Evolutionary conservation across 768 basidiomycete species (phyloP).

Genomic region (Auriscalpium microsporum): DNA sequence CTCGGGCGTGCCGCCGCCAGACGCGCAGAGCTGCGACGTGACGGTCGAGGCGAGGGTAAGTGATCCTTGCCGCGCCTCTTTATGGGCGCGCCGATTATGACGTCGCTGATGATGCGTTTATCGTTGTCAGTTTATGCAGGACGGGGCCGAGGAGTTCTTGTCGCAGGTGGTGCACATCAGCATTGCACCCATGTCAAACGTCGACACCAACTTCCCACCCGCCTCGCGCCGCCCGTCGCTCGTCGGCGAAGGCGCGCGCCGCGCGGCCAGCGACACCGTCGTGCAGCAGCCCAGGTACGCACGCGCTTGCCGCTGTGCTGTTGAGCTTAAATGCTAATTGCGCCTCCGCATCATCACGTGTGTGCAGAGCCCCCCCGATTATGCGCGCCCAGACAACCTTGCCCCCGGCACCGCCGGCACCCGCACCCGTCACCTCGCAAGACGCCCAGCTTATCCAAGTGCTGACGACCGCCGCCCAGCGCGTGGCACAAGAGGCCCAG

Average conservation of each 20-base stretch:
- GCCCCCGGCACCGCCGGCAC: conserved; percentile 20
- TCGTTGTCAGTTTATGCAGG: conserved; percentile 50
- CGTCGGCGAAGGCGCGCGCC: conserved; percentile 34
- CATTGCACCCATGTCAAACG: conserved; percentile 57
- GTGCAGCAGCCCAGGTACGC: conserved; percentile 28
- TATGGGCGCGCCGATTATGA: not conserved
- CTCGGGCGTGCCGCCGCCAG: conserved; percentile 69
- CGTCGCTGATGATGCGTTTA: conserved; percentile 11
- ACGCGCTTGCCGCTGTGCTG: conserved; percentile 8
- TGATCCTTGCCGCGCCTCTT: conserved; percentile 7
- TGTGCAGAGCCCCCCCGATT: conserved; percentile 9
- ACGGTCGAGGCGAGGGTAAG: conserved; percentile 69
- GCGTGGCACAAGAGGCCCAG: conserved; percentile 67
- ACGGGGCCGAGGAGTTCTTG: conserved; percentile 66
- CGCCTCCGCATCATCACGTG: not conserved
- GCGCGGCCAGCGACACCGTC: conserved; percentile 33
- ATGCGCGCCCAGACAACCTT: conserved; percentile 26
- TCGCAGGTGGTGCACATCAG: conserved; percentile 59
- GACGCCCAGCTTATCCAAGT: conserved; percentile 75
- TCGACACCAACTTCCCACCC: conserved; percentile 33
- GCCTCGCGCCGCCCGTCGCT: conserved; percentile 41
- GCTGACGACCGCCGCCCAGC: conserved; percentile 66
- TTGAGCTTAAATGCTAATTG: not conserved
- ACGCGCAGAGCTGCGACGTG: conserved; percentile 69
- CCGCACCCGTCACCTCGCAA: conserved; percentile 31